A percentile compares a stretch with the other conserved stretches of the same genome.
These are phyloP conservation scores for Dipteronia dyeriana DNA, from an alignment of 345 rosid species.

Conservation along the genomic window DNA sequence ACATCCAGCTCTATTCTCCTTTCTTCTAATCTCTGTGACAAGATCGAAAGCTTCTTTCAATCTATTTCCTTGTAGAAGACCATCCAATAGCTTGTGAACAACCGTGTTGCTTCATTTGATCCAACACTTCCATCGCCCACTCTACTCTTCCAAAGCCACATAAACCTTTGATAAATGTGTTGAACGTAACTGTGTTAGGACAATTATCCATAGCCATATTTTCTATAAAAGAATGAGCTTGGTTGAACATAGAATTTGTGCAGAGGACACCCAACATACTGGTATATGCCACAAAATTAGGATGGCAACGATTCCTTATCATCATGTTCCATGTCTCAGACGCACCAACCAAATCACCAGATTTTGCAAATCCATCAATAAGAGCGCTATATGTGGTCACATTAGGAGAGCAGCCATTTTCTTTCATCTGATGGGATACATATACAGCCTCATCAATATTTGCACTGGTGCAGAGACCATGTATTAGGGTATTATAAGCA, in stretches of 20 bases:
- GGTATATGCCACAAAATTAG: slow-evolving; percentile 79
- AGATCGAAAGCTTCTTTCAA: slow-evolving; percentile 48
- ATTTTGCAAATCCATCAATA: slow-evolving; percentile 73
- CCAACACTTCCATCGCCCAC: slow-evolving; percentile 54
- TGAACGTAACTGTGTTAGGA: slow-evolving; percentile 62
- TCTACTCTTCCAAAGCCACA: slow-evolving; percentile 63
- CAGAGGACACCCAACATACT: slow-evolving; percentile 84
- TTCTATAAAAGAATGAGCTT: slow-evolving; percentile 63
- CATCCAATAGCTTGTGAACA: slow-evolving; percentile 61
- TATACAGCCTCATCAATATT: slow-evolving; percentile 55
- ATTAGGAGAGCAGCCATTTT: slow-evolving; percentile 48
- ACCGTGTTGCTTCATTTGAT: slow-evolving; percentile 49
- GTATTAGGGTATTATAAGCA: slow-evolving; percentile 63
- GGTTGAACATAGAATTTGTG: slow-evolving; percentile 54
- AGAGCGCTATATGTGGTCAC: slow-evolving; percentile 66
- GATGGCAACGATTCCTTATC: slow-evolving; percentile 62
- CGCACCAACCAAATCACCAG: slow-evolving; percentile 57
- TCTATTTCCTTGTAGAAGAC: slow-evolving; percentile 50
- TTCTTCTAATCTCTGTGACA: slow-evolving; percentile 51
- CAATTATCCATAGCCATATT: slow-evolving; percentile 59
- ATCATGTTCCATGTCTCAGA: slow-evolving; percentile 83
- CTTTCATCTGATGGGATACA: slow-evolving; percentile 60
- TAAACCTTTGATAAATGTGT: slow-evolving; percentile 67
- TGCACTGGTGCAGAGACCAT: slow-evolving; percentile 63
- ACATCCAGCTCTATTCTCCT: slow-evolving; percentile 45